Conservation (phyloP, 768 basidiomycete species). For the Kwoniella shandongensis region DNA sequence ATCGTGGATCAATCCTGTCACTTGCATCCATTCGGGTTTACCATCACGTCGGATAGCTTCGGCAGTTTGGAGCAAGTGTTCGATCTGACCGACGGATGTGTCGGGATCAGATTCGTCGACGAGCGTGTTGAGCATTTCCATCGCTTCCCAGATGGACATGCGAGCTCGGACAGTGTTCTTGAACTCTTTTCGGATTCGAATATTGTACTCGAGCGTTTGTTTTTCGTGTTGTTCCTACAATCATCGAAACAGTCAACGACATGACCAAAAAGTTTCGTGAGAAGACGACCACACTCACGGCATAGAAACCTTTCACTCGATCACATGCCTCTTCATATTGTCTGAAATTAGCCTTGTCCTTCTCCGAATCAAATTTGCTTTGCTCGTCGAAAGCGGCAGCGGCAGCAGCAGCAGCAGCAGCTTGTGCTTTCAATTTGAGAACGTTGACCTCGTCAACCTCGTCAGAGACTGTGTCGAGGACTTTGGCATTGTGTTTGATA, state of each 20-base stretch:
- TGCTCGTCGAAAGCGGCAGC: constrained; percentile 24
- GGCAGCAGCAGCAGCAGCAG: background rate
- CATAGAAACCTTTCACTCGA: constrained; percentile 50
- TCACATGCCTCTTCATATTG: constrained; percentile 50
- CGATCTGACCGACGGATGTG: constrained; percentile 66
- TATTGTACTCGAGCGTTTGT: constrained; percentile 82
- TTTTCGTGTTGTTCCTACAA: constrained; percentile 60
- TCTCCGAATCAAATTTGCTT: constrained; percentile 44
- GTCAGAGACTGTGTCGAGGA: constrained; percentile 47
- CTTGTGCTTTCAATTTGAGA: constrained; percentile 34
- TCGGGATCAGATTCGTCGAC: constrained; percentile 88
- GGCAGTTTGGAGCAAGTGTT: constrained; percentile 73
- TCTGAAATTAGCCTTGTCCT: constrained; percentile 50
- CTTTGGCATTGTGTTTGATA: constrained; percentile 31
- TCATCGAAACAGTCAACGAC: background rate
- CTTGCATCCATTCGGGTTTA: constrained; percentile 57
- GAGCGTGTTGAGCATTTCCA: constrained; percentile 70
- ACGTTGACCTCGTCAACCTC: constrained; percentile 49
- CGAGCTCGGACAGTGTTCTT: constrained; percentile 65
- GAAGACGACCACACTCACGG: constrained; percentile 31
- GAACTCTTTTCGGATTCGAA: constrained; percentile 70
- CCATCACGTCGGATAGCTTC: constrained; percentile 54
- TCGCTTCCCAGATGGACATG: constrained; percentile 60
- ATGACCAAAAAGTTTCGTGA: too few species aligned
- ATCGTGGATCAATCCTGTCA: constrained; percentile 82